A percentile compares a stretch with the other conserved stretches of the same genome.
phyloP scores from a whole-genome alignment of 2,329 filamentous ascomycete genomes.

The Immersiporthe knoxdaviesiana region DNA sequence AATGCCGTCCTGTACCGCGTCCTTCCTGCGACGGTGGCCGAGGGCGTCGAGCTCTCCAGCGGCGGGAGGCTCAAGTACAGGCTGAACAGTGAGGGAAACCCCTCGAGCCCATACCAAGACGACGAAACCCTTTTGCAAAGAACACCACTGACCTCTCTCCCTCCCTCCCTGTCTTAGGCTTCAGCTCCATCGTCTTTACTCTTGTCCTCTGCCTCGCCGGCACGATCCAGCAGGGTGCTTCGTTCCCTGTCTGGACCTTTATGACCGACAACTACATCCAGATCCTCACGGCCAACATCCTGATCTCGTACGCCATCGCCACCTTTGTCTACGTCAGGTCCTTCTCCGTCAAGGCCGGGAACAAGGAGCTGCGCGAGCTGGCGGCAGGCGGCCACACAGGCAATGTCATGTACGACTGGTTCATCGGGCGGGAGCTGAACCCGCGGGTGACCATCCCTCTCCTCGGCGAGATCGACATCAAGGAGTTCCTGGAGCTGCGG shows the following conservation, averaged over 20 bases:
- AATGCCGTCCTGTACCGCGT: conserved; percentile 75
- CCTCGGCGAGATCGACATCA: conserved; percentile 86
- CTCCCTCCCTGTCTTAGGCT: conserved; percentile 67
- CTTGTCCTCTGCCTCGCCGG: conserved; percentile 73
- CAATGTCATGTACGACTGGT: conserved; percentile 93
- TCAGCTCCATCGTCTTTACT: conserved; percentile 74
- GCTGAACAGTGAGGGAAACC: conserved; percentile 65
- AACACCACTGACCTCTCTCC: too few relatives aligned
- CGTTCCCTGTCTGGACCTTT: conserved; percentile 89
- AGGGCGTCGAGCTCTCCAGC: conserved; percentile 70
- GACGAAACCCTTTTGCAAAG: too few relatives aligned
- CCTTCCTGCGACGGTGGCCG: conserved; percentile 71
- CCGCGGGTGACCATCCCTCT: conserved; percentile 79
- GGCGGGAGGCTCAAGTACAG: conserved; percentile 81
- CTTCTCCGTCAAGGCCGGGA: conserved; percentile 78
- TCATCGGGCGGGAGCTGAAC: conserved; percentile 94
- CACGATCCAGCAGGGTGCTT: conserved; percentile 74
- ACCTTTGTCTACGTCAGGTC: conserved; percentile 80
- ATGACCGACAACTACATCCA: conserved; percentile 90
- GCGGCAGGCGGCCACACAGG: conserved; percentile 81
- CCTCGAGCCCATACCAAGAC: neutral
- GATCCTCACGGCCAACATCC: conserved; percentile 79
- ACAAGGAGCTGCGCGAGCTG: conserved; percentile 73
- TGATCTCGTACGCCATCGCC: conserved; percentile 74
- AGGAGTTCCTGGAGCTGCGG: conserved; percentile 86